Base-by-base conservation (phyloP, 768 basidiomycete genomes). In the Termitomyces sp. region DNA sequence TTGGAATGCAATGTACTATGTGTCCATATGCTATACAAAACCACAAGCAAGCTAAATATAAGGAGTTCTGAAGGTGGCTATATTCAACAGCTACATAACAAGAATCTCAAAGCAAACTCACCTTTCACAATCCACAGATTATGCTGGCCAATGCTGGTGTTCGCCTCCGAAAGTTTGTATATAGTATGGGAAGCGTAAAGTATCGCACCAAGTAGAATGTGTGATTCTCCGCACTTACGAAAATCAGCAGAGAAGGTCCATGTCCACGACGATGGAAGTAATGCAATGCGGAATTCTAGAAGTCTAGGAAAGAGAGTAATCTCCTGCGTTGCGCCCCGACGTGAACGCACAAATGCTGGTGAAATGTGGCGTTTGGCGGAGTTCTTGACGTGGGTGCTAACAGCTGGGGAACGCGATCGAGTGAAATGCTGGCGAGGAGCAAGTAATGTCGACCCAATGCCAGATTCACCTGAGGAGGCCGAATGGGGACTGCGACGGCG, bases 371-470 rank as follows among this genome's bases (percentile, higher is more conserved):
- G 50, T 36, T 64, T 63, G 28, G 67, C 46, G 26, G 73, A 68
- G 14, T 72, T 70, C 43, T 78, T 80, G 8, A 73, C 63, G 50
- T 71, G 65, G 44, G 75, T 73, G 14, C 62, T 60, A 14, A 82
- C 68, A 12, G 77, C 81, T 44, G 89, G 88, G 1, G 89, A 90
- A 23, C 83, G 83, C 7, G 89, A 90, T n/a, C 88, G 85, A 40
- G 88, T 84, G 65, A 91, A 89, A 1, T 82, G 69, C 50, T 73
- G 72, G 54, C 79, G 77, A 53, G 69, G 75, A 44, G 68, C 74
- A 51, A 67, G 64, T 26, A 69, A 62, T 16, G 63, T 66, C 23
- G 76, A 68, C 7, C 74, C 69, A 36, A 67, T 72, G 58, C 63
- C 72, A 63, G 74, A 78, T 59, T 75, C 80, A 58, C 69, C 78